Percentiles rank a stretch among this genome's conserved stretches.
phyloP scores from a whole-genome alignment of 2,329 filamentous ascomycete genomes.

The Sporothrix phasma region DNA sequence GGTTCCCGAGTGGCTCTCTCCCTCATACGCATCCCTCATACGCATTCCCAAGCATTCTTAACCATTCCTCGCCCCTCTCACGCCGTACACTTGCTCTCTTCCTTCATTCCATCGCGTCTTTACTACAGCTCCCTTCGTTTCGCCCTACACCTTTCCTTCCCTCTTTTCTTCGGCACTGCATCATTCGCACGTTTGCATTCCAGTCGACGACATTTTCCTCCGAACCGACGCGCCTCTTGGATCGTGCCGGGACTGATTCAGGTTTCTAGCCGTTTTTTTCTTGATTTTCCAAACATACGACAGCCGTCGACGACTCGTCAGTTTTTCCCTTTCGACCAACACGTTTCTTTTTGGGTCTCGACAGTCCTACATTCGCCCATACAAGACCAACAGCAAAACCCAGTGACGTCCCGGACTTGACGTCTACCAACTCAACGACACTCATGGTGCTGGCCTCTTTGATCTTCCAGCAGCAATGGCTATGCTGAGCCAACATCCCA shows the following conservation, averaged over 20 bases:
- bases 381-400: background rate
- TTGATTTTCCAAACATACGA: background rate
- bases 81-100: background rate
- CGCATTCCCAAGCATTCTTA: slow-evolving; percentile 4
- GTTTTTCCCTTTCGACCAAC: background rate
- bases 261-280: background rate
- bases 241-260: background rate
- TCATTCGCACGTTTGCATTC: slow-evolving; percentile 9
- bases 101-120: slow-evolving; percentile 4
- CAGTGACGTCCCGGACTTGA: background rate
- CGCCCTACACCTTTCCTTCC: background rate
- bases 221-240: slow-evolving; percentile 8
- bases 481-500: slow-evolving; percentile 38
- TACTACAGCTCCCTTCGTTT: background rate
- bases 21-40: too few relatives aligned
- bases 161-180: background rate
- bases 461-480: slow-evolving; percentile 30
- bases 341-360: background rate
- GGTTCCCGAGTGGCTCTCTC: background rate
- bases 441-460: slow-evolving; percentile 16
- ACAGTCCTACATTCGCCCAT: background rate
- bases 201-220: background rate
- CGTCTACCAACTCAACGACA: background rate
- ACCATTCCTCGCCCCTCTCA: slow-evolving; percentile 9
- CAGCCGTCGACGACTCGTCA: background rate